A percentile compares a stretch with the other conserved stretches of the same genome.
These are phyloP conservation scores for Aspergillus sp. DNA, from an alignment of 2,329 filamentous ascomycete genomes.

Conservation along the genomic window DNA sequence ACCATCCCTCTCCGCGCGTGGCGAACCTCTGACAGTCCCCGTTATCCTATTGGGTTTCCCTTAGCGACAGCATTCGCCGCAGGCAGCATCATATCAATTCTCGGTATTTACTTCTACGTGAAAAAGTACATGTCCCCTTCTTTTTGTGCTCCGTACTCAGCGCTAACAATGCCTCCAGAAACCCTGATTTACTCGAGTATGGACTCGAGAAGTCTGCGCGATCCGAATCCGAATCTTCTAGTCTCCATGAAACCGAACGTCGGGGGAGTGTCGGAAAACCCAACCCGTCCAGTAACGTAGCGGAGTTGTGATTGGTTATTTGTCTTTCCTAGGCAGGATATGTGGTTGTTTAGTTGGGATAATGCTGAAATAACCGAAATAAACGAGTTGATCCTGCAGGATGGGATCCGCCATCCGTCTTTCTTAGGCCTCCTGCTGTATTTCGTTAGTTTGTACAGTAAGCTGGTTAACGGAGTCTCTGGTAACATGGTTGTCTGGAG, in stretches of 20 bases:
- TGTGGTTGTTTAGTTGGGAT: too few relatives aligned
- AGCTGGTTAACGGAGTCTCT: too few relatives aligned
- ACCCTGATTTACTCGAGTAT: background rate
- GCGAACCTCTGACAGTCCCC: conserved; percentile 18
- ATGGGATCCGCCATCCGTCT: too few relatives aligned
- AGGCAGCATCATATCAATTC: conserved; percentile 7
- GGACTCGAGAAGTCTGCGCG: background rate
- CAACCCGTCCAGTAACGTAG: background rate
- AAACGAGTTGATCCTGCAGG: too few relatives aligned
- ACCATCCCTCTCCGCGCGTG: conserved; percentile 20
- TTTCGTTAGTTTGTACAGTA: too few relatives aligned
- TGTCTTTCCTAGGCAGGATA: too few relatives aligned
- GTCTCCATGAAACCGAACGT: background rate
- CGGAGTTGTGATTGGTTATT: background rate
- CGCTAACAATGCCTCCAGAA: background rate
- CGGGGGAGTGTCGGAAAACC: background rate
- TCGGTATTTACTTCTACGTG: conserved; percentile 8
- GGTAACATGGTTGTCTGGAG: too few relatives aligned
- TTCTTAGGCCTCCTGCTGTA: too few relatives aligned
- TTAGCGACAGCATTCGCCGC: conserved; percentile 17
- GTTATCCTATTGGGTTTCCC: conserved; percentile 19
- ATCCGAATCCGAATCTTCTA: background rate
- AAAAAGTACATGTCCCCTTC: background rate
- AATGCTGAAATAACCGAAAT: too few relatives aligned
- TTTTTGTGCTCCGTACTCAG: background rate